Conservation (phyloP, 495 filamentous ascomycete species). For the Lindgomyces ingoldianus region DNA sequence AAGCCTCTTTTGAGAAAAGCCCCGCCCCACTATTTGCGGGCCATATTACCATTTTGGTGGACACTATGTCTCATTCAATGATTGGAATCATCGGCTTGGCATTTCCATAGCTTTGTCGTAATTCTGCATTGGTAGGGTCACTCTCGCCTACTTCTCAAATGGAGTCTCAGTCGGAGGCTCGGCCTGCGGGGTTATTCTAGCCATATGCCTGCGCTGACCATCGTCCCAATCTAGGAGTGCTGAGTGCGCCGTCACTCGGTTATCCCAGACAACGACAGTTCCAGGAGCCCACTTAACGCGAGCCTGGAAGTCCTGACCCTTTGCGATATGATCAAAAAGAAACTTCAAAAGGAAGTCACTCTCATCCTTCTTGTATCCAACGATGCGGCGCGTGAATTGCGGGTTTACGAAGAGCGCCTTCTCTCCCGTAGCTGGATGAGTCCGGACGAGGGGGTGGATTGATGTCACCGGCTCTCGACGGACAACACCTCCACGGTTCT, state of each 20-base stretch:
- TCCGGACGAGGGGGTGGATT: slow-evolving; percentile 76
- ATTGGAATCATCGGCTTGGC: too few relatives aligned
- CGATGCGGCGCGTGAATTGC: slow-evolving; percentile 73
- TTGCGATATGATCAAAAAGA: slow-evolving; percentile 81
- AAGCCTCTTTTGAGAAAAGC: too few relatives aligned
- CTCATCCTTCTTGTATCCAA: slow-evolving; percentile 76
- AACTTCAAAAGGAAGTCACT: slow-evolving; percentile 81
- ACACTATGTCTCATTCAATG: too few relatives aligned
- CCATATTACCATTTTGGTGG: too few relatives aligned
- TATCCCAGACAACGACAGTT: slow-evolving; percentile 91
- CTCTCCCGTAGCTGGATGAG: slow-evolving; percentile 77
- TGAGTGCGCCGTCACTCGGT: slow-evolving; percentile 77
- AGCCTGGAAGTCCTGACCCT: slow-evolving; percentile 82
- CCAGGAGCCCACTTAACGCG: slow-evolving; percentile 80
- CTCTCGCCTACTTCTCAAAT: slow-evolving; percentile 52
- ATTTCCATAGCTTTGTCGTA: too few relatives aligned
- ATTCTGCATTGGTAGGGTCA: too few relatives aligned
- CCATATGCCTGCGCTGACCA: slow-evolving; percentile 77
- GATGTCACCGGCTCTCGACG: slow-evolving; percentile 69
- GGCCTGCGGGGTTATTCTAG: slow-evolving; percentile 81
- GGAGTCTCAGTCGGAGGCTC: slow-evolving; percentile 73
- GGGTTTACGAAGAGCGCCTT: slow-evolving; percentile 86
- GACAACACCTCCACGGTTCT: slow-evolving; percentile 59
- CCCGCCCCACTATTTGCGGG: too few relatives aligned
- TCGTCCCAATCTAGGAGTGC: slow-evolving; percentile 77